Evolutionary conservation across 768 basidiomycete species (phyloP), one percentile per base, ranked within the genome.

Genomic region (Trametes coccinea): DNA sequence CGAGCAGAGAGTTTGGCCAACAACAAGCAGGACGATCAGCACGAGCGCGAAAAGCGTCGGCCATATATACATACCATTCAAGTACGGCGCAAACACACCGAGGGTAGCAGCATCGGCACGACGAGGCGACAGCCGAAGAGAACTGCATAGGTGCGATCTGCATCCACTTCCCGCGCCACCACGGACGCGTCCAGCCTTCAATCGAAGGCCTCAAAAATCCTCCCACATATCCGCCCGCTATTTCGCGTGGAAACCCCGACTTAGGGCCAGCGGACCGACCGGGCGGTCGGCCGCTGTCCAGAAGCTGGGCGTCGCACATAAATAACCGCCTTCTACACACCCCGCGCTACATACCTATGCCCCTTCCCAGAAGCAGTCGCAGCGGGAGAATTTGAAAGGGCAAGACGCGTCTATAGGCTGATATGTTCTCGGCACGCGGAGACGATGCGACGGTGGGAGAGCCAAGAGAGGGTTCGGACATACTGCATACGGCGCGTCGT

Each of bases 191-290:
- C 22, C 22, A 22, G 22, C 22, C 22, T 22, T 37, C 34, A 6
- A 37, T 37, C 34, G 34, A 37, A 22, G 22, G 22, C 22, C 22
- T 22, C 22, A 22, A 22, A 39, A 1, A 13, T 39, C 8, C 7
- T 39, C 39, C 39, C 39, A 39, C n/a, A 47, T 11, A 47, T 22
- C 17, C 27, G 22, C 27, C 5, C 5, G 46, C 16, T 8, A 33
- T 39, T 43, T 43, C 41, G 46, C 47, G 56, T 49, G 56, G 56
- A 61, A 55, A 34, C 4, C n/a, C 53, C 60, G 60, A 55, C 41
- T 17, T 50, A 55, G 60, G 60, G 22, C 60, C 60, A 44, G 30
- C 60, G 60, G 60, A 50, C 60, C 60, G 60, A 55, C 60, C 60
- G 60, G 50, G 47, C 30, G 33, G 31, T 27, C 7, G n/a, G 17